These are phyloP conservation scores for Syzygium aqueum DNA, from an alignment of 345 rosid genomes.

Conservation along the genomic window DNA sequence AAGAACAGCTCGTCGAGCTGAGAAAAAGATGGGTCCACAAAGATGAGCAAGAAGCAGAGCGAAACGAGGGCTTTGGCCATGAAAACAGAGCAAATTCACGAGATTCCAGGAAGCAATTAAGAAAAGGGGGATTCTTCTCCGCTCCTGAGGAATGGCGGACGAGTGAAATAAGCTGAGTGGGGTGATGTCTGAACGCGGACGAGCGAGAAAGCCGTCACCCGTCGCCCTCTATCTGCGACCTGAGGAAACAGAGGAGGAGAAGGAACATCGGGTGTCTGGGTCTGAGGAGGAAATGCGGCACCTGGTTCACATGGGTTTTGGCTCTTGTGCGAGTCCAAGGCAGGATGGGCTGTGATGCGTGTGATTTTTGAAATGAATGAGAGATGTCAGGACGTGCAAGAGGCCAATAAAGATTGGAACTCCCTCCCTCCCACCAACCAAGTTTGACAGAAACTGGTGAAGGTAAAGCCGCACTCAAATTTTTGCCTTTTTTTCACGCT, in stretches of 20 bases:
- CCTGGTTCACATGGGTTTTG: neutral
- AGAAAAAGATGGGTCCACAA: conserved; percentile 20
- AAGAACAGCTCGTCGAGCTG: conserved; percentile 25
- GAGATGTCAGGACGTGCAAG: neutral
- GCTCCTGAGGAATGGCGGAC: neutral
- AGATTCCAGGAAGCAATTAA: neutral
- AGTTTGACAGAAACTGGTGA: neutral
- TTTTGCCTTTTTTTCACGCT: neutral
- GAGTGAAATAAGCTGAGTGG: neutral
- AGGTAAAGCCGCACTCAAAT: neutral
- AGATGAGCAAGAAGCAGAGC: conserved; percentile 10
- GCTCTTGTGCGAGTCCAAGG: neutral
- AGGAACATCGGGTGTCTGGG: neutral
- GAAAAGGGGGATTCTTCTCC: neutral
- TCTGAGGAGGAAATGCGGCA: neutral
- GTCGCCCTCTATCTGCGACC: neutral
- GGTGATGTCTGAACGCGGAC: neutral
- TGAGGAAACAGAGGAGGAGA: neutral
- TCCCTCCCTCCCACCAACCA: neutral
- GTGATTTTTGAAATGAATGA: neutral
- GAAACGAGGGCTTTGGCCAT: conserved; percentile 12
- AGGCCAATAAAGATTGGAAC: neutral
- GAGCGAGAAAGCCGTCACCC: neutral
- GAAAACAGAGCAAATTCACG: conserved; percentile 8
- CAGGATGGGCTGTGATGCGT: neutral